Base-by-base conservation (phyloP, 768 basidiomycete species). In the Podaxis pistillaris region DNA sequence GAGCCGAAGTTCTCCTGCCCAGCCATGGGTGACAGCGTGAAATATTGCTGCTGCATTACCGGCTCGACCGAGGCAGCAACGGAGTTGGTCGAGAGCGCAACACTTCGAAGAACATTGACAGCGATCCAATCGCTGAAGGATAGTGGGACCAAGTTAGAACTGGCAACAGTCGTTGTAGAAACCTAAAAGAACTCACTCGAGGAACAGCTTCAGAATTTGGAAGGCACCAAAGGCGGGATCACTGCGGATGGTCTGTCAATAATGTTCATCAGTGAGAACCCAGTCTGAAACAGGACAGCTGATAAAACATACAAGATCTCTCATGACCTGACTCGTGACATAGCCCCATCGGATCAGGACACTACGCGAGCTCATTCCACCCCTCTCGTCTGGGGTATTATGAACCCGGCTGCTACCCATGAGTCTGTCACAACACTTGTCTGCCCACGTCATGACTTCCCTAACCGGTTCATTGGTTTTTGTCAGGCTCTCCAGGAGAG, bases 181-280 rank as follows among this genome's bases (percentile, higher is more conserved):
- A 47, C 49, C 36, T 19, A 26, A 30, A 53, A 54, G 51, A 22
- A 83, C 91, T 70, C 67, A 93, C 92, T 95, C 93, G 63, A 94
- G 80, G 83, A 94, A 94, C 68, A 94, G 77, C 73, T 94, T 94
- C 74, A 94, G 72, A 64, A 95, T 94, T 74, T 94, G 93, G 79
- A 94, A 95, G 17, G 94, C 91, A 56, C 93, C 93, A 67, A 95
- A 95, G 2, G 93, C 90, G 58, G 93, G 93, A 75, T 95, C 93
- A 67, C 93, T 94, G 65, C 93, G 88, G 66, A 95, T 94, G 9
- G 93, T 94, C 92, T 94, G 71, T 9, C 51, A 33, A 64, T 51
- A 50, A 58, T n/a, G 49, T 36, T 62, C 41, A 59, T 56, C 46
- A 57, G 55, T 62, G 40, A 63, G 40, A 62, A 47, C 52, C 28